Percentiles rank a stretch among this genome's conserved stretches.
These are phyloP conservation scores for Camelina neglecta DNA, from an alignment of 345 rosid genomes.

Conservation along the genomic window DNA sequence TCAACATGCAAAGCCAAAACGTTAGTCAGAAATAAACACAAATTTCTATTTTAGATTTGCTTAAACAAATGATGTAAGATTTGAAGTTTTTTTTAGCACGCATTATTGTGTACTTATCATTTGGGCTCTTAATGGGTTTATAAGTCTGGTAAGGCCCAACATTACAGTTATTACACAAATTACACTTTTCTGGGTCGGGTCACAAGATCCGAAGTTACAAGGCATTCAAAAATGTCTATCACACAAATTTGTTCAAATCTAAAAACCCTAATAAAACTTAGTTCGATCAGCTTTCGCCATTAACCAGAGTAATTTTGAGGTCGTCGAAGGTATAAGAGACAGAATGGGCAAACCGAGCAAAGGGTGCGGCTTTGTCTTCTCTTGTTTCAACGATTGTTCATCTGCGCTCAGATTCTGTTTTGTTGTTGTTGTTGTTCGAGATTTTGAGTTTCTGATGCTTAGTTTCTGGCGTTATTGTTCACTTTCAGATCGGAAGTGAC, in stretches of 20 bases:
- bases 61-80: not conserved
- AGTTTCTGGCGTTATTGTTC: not conserved
- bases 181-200: slow-evolving; percentile 30
- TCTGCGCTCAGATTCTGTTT: not conserved
- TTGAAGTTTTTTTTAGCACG: not conserved
- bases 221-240: not conserved
- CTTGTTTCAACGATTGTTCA: slow-evolving; percentile 14
- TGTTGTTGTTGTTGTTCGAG: not conserved
- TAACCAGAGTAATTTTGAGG: not conserved
- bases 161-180: not conserved
- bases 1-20: not conserved
- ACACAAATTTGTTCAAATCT: slow-evolving; percentile 5
- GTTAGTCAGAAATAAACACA: too few relatives aligned
- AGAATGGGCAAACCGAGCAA: slow-evolving; percentile 47
- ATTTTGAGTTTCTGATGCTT: slow-evolving; percentile 4
- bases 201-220: slow-evolving; percentile 13
- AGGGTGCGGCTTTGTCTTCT: slow-evolving; percentile 24
- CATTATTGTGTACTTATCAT: not conserved
- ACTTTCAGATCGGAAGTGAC: slow-evolving; percentile 36
- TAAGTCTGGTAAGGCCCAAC: slow-evolving; percentile 1
- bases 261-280: slow-evolving; percentile 44
- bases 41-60: too few relatives aligned
- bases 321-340: slow-evolving; percentile 4
- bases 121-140: slow-evolving; percentile 19
- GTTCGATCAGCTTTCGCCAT: slow-evolving; percentile 25